Percentiles rank a stretch among this genome's conserved stretches.
Conservation (phyloP, 192 early-diverging fungal genomes). For the Dissophora ornata region DNA sequence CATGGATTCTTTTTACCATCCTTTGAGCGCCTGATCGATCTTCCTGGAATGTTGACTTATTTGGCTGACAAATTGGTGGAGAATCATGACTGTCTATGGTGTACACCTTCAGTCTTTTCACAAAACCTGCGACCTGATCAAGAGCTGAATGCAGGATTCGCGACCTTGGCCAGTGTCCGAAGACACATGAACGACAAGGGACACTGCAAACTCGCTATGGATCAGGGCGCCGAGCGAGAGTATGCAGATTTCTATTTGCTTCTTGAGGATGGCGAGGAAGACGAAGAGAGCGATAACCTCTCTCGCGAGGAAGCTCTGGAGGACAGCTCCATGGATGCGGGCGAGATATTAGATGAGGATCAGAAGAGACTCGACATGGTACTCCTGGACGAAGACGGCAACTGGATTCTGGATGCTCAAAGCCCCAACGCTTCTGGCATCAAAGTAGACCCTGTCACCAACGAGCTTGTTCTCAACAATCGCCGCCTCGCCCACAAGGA, state of each 20-base stretch:
- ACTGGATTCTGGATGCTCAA: conserved; percentile 42
- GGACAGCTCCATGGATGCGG: conserved; percentile 28
- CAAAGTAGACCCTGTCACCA: conserved; percentile 38
- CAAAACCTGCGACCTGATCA: conserved; percentile 37
- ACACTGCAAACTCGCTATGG: conserved; percentile 52
- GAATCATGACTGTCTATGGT: conserved; percentile 47
- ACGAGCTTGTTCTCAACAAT: conserved; percentile 52
- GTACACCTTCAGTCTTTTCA: conserved; percentile 44
- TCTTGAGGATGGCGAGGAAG: conserved; percentile 9
- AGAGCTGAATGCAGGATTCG: conserved; percentile 26
- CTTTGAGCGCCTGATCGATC: conserved; percentile 40
- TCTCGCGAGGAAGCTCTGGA: conserved; percentile 9
- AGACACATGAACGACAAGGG: conserved; percentile 55
- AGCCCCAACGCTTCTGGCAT: conserved; percentile 13
- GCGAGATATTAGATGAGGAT: conserved; percentile 32
- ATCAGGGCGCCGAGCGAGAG: conserved; percentile 45
- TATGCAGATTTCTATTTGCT: conserved; percentile 49
- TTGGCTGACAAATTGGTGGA: conserved; percentile 35
- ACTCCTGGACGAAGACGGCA: conserved; percentile 42
- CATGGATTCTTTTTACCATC: conserved; percentile 53
- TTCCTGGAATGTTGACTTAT: conserved; percentile 40
- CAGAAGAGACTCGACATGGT: conserved; percentile 31
- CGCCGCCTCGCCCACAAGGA: conserved; percentile 50
- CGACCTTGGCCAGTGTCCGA: conserved; percentile 30
- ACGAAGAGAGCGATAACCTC: too few species aligned